phyloP scores from a whole-genome alignment of 805 yeast genomes.

The Wickerhamomyces silvicola region DNA sequence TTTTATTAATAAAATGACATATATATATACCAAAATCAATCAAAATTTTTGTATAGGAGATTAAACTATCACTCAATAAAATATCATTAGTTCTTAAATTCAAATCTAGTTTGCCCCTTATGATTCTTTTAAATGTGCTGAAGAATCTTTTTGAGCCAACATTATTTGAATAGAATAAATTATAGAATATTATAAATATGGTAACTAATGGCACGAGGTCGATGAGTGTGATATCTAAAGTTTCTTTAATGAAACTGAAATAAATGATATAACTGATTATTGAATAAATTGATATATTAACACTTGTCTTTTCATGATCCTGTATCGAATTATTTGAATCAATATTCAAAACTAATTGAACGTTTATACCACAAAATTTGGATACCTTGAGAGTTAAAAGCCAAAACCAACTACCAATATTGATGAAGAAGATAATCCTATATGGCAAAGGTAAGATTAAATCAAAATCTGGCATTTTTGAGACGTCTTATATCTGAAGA shows the following conservation, averaged over 20 bases:
- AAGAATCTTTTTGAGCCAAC: constrained; percentile 35
- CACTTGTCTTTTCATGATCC: constrained; percentile 15
- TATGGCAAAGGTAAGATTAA: constrained; percentile 10
- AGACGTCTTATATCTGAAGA: too few species aligned
- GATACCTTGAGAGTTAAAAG: constrained; percentile 1
- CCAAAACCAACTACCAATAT: constrained; percentile 11
- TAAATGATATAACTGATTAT: constrained; percentile 24
- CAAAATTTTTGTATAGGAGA: constrained; percentile 72
- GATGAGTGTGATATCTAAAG: constrained; percentile 21
- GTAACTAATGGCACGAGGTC: constrained; percentile 34
- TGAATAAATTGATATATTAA: constrained; percentile 20
- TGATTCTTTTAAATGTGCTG: constrained; percentile 45
- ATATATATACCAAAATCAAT: constrained; percentile 61
- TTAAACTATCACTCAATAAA: constrained; percentile 73
- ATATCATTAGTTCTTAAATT: constrained; percentile 72
- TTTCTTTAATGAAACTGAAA: constrained; percentile 16
- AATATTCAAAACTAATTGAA: constrained; percentile 2
- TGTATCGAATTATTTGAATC: background rate
- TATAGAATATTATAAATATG: constrained; percentile 27
- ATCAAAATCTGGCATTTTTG: constrained; percentile 9
- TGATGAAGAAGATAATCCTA: constrained; percentile 6
- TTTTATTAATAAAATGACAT: constrained; percentile 37
- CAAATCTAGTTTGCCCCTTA: constrained; percentile 52
- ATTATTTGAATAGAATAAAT: constrained; percentile 29
- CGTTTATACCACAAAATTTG: constrained; percentile 1